These are phyloP conservation scores for Suillus tomentosus DNA, from an alignment of 768 basidiomycete genomes.

Conservation along the genomic window DNA sequence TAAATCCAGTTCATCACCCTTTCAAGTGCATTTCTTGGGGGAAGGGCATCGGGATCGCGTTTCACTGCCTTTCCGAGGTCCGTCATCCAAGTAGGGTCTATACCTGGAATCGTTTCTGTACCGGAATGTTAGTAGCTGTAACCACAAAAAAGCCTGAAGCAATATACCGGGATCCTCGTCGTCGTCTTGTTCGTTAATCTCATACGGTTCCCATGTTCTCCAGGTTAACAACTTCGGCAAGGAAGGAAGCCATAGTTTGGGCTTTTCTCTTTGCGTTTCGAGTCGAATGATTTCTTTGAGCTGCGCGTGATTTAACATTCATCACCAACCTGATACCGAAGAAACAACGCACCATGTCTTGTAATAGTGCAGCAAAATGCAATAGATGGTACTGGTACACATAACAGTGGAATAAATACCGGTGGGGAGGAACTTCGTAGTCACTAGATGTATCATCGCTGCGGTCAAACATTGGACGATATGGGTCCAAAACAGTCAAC, in stretches of 20 bases:
- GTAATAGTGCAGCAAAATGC: constrained; percentile 36
- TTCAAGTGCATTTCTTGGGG: constrained; percentile 64
- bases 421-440: constrained; percentile 58
- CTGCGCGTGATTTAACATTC: constrained; percentile 34
- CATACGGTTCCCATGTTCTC: constrained; percentile 48
- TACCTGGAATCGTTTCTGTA: constrained; percentile 58
- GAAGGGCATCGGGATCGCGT: constrained; percentile 75
- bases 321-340: neutral
- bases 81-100: constrained; percentile 40
- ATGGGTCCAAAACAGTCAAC: constrained; percentile 58
- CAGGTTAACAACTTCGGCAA: constrained; percentile 40
- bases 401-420: constrained; percentile 73
- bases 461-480: constrained; percentile 51
- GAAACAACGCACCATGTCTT: constrained; percentile 35
- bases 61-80: constrained; percentile 59
- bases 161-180: constrained; percentile 68
- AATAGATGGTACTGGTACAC: constrained; percentile 64
- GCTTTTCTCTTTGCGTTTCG: constrained; percentile 47
- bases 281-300: constrained; percentile 56
- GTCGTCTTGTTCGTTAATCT: constrained; percentile 47
- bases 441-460: constrained; percentile 28
- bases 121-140: neutral
- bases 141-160: no score
- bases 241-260: constrained; percentile 61
- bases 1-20: constrained; percentile 49